phyloP scores from a whole-genome alignment of 2,329 filamentous ascomycete genomes.

The Fusarium incarnatum region DNA sequence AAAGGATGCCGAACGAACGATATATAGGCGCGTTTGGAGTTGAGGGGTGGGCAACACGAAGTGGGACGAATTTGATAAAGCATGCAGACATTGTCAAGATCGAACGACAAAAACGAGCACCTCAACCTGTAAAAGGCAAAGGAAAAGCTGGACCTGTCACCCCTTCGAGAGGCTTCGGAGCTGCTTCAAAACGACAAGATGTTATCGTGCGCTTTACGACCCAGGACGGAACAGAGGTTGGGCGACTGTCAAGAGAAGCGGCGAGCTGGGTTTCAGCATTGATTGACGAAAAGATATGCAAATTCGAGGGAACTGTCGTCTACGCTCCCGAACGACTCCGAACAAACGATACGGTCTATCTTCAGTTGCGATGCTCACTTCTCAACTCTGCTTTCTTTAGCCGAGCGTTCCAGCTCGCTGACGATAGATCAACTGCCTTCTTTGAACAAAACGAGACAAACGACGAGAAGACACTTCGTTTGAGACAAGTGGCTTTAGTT shows the following conservation, averaged over 20 bases:
- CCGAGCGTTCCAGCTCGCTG: constrained; percentile 67
- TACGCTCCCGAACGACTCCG: constrained; percentile 86
- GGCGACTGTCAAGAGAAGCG: constrained; percentile 85
- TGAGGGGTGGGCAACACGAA: constrained; percentile 90
- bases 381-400: constrained; percentile 79
- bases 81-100: constrained; percentile 88
- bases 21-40: constrained; percentile 95
- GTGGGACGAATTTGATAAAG: constrained; percentile 78
- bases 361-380: constrained; percentile 85
- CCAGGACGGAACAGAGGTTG: constrained; percentile 81
- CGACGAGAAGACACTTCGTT: constrained; percentile 84
- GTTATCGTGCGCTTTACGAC: constrained; percentile 94
- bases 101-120: constrained; percentile 81
- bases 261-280: constrained; percentile 93
- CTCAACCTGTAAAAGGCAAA: constrained; percentile 60
- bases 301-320: constrained; percentile 87
- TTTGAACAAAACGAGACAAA: constrained; percentile 88
- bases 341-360: constrained; percentile 93
- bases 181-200: constrained; percentile 77
- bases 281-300: constrained; percentile 89
- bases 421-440: constrained; percentile 77
- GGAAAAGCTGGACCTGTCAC: constrained; percentile 54
- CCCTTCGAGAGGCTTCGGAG: constrained; percentile 55
- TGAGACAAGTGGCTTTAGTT: constrained; percentile 88
- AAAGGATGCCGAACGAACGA: constrained; percentile 59